Evolutionary conservation across 1,139 yeast species (phyloP).

Genomic region (Kodamaea fungicola): DNA sequence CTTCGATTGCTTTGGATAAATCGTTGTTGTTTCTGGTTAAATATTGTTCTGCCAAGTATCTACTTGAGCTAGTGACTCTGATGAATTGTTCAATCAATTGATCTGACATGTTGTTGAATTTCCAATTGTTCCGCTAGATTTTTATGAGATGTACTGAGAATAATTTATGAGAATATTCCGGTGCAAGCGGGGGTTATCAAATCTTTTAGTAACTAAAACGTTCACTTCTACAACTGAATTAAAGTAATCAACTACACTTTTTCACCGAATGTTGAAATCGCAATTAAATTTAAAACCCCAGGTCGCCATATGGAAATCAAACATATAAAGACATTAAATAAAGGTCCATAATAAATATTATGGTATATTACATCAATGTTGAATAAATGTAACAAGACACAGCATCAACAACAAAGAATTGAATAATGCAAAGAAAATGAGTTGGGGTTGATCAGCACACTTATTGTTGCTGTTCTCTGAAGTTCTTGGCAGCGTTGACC

Average conservation of each 20-base stretch:
- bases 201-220: too few relatives aligned
- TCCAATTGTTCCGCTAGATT: too few relatives aligned
- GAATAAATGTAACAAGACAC: conserved; percentile 57
- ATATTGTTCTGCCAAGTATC: conserved; percentile 41
- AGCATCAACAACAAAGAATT: conserved; percentile 39
- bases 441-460: conserved; percentile 4
- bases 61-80: conserved; percentile 35
- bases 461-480: conserved; percentile 59
- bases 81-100: conserved; percentile 51
- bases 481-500: conserved; percentile 98
- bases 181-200: too few relatives aligned
- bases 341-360: conserved; percentile 13
- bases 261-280: conserved; percentile 47
- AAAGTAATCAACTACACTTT: conserved; percentile 7
- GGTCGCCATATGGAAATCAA: conserved; percentile 11
- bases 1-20: conserved; percentile 41
- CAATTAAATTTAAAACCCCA: conserved; percentile 38
- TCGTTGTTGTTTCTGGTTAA: conserved; percentile 37
- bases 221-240: too few relatives aligned
- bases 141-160: too few relatives aligned
- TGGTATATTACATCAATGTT: conserved; percentile 57
- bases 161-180: too few relatives aligned
- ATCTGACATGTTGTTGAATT: conserved; percentile 17
- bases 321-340: conserved; percentile 18
- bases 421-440: conserved; percentile 20